Base-by-base conservation (phyloP, 768 basidiomycete genomes). In the Boletales sp. region DNA sequence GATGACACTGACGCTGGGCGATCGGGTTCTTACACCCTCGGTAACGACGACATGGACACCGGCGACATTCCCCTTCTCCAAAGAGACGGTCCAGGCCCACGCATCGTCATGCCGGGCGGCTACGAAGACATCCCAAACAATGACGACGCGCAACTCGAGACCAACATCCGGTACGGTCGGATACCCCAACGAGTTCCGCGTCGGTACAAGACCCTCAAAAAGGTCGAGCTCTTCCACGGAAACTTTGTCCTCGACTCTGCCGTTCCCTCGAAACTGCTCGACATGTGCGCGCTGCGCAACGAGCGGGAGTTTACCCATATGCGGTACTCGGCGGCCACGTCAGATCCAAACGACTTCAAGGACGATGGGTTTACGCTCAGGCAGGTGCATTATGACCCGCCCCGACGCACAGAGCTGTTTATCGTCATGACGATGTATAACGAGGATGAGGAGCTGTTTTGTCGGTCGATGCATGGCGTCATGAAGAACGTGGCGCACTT, bases 351-450 rank as follows among this genome's bases (percentile, higher is more conserved):
- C 68, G 84, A 91, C 62, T 98, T 97, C 68, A 78, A 84, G 60
- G 74, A 83, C 25, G 69, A 80, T 11, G 83, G 87, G 1, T 98
- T 95, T 70, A 90, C 91, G 0, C 76, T 97, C 8, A 82, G 95
- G 3, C 94, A 95, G 66, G 78, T 82, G n/a, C 82, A 90, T 59
- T 94, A 95, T 67, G 90, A 94, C 59, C 93, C 93, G 0, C 87
- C 90, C 0, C 76, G 94, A 17, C 77, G 87, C 32, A 96, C 94
- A 32, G 95, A 98, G 68, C 74, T 97, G 14, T 95, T 96, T 71
- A 94, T 97, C 58, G 94, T 96, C 38, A 87, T 97, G 82, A 97
- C 94, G 13, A 96, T 97, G 94, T 96, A 95, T 67, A 95, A 96
- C 61, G 93, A 93, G 61, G 83, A 90, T 59, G 93, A 95, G 65